phyloP scores from a whole-genome alignment of 1,284 basidiomycete species.

The Sporisorium exsertum region DNA sequence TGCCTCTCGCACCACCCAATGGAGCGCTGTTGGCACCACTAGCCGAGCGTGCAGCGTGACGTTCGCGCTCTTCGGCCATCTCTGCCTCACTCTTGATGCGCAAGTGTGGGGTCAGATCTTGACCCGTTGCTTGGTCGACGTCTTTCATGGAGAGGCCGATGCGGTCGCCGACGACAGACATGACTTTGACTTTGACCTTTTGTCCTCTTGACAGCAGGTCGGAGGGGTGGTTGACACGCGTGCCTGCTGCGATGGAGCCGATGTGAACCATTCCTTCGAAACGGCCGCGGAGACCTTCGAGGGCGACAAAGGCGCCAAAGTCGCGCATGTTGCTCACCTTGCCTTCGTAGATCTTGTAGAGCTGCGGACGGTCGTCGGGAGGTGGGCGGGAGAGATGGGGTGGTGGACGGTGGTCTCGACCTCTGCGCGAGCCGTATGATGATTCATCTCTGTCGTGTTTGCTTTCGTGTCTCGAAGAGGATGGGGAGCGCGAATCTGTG shows the following conservation, averaged over 20 bases:
- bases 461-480: constrained; percentile 11
- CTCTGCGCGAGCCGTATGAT: constrained; percentile 21
- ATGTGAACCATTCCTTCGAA: constrained; percentile 97
- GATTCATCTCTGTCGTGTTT: constrained; percentile 17
- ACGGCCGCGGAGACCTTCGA: constrained; percentile 87
- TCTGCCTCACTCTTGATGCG: constrained; percentile 93
- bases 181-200: constrained; percentile 82
- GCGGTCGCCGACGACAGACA: constrained; percentile 86
- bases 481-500: constrained; percentile 8
- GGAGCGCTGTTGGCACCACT: constrained; percentile 73
- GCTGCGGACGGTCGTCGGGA: constrained; percentile 80
- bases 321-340: constrained; percentile 88
- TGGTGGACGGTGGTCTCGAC: constrained; percentile 41
- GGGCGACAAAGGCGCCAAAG: constrained; percentile 91
- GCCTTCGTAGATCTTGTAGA: constrained; percentile 95
- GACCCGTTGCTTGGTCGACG: constrained; percentile 89
- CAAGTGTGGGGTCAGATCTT: constrained; percentile 90
- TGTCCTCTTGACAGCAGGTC: constrained; percentile 88
- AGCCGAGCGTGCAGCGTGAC: constrained; percentile 38
- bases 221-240: constrained; percentile 83
- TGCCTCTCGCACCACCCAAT: constrained; percentile 51
- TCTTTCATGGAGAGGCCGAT: constrained; percentile 95
- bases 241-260: constrained; percentile 82
- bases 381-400: constrained; percentile 30
- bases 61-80: constrained; percentile 57